phyloP scores from a whole-genome alignment of 768 basidiomycete genomes.

The Nidularia pulvinata region DNA sequence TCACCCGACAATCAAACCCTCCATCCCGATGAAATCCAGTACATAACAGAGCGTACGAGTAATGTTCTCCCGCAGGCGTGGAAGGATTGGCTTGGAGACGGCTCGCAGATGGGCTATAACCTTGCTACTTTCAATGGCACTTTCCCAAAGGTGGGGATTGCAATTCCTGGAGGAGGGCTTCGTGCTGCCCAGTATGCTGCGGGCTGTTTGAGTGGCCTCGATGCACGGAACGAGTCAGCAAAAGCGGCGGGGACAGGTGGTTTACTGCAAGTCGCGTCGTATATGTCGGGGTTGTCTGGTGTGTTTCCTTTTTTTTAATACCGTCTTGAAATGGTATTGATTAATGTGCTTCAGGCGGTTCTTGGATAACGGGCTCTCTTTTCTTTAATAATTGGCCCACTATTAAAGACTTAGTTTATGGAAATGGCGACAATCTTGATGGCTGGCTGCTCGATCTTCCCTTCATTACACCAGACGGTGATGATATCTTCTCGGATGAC shows the following conservation, averaged over 20 bases:
- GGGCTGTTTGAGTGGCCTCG: conserved; percentile 54
- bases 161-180: conserved; percentile 71
- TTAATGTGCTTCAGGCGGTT: conserved; percentile 42
- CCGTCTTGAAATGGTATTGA: background rate
- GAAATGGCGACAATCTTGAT: conserved; percentile 39
- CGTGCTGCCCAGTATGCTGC: conserved; percentile 70
- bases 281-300: conserved; percentile 70
- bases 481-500: conserved; percentile 36
- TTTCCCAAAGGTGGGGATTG: conserved; percentile 58
- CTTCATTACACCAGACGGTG: conserved; percentile 53
- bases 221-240: conserved; percentile 59
- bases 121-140: conserved; percentile 34
- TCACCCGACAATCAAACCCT: conserved; percentile 50
- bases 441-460: conserved; percentile 62
- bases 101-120: conserved; percentile 50
- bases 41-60: conserved; percentile 40
- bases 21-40: conserved; percentile 45
- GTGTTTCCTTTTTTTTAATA: conserved; percentile 6
- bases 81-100: conserved; percentile 60
- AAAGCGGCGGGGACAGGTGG: conserved; percentile 64
- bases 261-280: conserved; percentile 69
- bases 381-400: conserved; percentile 64
- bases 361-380: conserved; percentile 68
- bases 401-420: conserved; percentile 57
- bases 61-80: conserved; percentile 46